Evolutionary conservation across 306 rosid genomes (phyloP).

Genomic region (Arachis hypogaea): DNA sequence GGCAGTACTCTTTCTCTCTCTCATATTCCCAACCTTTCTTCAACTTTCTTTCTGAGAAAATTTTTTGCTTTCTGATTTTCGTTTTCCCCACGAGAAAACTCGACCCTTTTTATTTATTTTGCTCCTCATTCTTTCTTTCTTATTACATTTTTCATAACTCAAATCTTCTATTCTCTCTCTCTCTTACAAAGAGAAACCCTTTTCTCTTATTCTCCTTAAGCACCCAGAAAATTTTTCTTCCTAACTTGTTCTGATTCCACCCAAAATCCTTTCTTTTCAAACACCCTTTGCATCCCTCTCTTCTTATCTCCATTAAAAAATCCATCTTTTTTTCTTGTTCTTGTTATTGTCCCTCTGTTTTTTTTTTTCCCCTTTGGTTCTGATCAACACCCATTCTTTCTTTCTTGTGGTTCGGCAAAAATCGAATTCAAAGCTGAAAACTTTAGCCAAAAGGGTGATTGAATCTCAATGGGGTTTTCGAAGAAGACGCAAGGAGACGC

Average conservation of each 20-base stretch:
- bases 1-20: constrained; percentile 55
- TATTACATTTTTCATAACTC: constrained; percentile 9
- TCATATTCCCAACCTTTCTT: neutral
- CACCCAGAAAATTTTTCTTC: neutral
- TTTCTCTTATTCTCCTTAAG: constrained; percentile 61
- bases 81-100: constrained; percentile 19
- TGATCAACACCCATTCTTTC: constrained; percentile 34
- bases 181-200: constrained; percentile 51
- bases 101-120: constrained; percentile 19
- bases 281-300: constrained; percentile 28
- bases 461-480: constrained; percentile 72
- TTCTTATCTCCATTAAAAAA: constrained; percentile 23
- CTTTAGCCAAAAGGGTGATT: neutral
- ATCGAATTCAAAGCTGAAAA: neutral
- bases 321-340: constrained; percentile 12
- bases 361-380: constrained; percentile 34
- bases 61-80: constrained; percentile 41
- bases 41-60: constrained; percentile 21
- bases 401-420: constrained; percentile 5
- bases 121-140: constrained; percentile 19
- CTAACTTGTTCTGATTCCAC: constrained; percentile 42
- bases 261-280: constrained; percentile 40
- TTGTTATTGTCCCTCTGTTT: neutral
- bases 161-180: constrained; percentile 32
- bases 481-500: constrained; percentile 69